These are phyloP conservation scores for Ormosia emarginata DNA, from an alignment of 306 rosid species.

Conservation along the genomic window DNA sequence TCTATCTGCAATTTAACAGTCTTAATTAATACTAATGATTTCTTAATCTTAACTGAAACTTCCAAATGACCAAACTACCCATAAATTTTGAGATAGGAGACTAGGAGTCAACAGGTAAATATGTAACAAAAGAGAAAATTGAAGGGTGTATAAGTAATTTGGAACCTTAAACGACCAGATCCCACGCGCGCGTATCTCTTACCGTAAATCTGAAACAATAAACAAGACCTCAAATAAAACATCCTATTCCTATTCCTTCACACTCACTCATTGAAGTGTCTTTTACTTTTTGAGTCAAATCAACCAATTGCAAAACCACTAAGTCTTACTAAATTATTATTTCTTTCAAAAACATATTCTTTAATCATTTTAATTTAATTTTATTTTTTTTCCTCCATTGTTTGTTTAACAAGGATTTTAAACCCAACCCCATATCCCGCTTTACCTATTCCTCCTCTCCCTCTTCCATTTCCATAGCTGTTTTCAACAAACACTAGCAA, in stretches of 20 bases:
- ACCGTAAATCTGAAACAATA: too few species aligned
- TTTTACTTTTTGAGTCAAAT: neutral
- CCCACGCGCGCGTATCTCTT: too few species aligned
- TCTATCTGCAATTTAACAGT: too few species aligned
- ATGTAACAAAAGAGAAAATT: too few species aligned
- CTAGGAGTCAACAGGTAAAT: too few species aligned
- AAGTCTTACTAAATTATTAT: neutral
- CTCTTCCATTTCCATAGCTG: slow-evolving; percentile 9
- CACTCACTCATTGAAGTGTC: neutral
- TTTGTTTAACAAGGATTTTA: slow-evolving; percentile 17
- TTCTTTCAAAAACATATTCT: neutral
- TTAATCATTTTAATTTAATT: neutral
- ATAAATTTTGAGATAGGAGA: too few species aligned
- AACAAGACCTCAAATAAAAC: neutral
- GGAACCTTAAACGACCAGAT: too few species aligned
- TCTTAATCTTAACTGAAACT: too few species aligned
- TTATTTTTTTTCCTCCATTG: neutral
- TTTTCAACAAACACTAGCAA: neutral
- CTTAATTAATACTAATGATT: too few species aligned
- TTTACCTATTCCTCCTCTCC: neutral
- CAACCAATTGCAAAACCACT: neutral
- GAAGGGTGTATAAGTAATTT: too few species aligned
- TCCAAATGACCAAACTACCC: too few species aligned
- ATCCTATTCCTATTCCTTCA: neutral
- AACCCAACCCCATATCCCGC: slow-evolving; percentile 31